Base-by-base conservation (phyloP, 1,284 basidiomycete species). In the Caloboletus firmus region DNA sequence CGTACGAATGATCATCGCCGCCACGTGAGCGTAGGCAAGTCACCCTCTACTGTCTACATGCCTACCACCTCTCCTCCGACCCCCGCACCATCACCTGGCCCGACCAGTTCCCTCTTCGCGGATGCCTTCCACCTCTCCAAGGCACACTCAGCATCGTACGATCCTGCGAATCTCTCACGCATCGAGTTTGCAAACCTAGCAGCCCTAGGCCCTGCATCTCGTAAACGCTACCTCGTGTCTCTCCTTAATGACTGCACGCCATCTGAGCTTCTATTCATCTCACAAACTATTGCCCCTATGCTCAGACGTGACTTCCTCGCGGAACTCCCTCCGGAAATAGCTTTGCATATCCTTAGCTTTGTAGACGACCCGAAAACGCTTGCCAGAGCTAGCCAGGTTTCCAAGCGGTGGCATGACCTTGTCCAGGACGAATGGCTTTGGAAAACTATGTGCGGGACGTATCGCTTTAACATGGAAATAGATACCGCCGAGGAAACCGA, bases 221-320 rank as follows among this genome's bases (percentile, higher is more conserved):
- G 90, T 26, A 80, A 81, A 58, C 75, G 79, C 39, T 85, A 87
- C 60, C 80, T 95, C 40, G 67, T 79, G 15, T 71, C 82, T 2
- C 73, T 95, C 39, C 76, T 94, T 9, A 71, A 76, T 40, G 78
- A 84, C 43, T 87, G 92, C 62, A 81, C 83, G 2, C 80, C 87
- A 3, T 76, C 83, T 10, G 93, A 97, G 64, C 84, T 97, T 13
- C 78, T 91, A 15, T 89, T 88, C 67, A 79, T 97, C 52, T 90
- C 89, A 0, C 79, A 79, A 10, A 79, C 77, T 50, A 89, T 98
- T 68, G 79, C 85, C 0, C 91, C 93, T 0, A 80, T 90, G 31
- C 83, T 98, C 61, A 89, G 91, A 66, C 84, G 92, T 7, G 95
- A 98, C 69, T 95, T 96, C 68, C 77, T 98, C 24, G 74, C 79